Base-by-base conservation (phyloP, 495 filamentous ascomycete species). In the Aspergillus kassunensis region DNA sequence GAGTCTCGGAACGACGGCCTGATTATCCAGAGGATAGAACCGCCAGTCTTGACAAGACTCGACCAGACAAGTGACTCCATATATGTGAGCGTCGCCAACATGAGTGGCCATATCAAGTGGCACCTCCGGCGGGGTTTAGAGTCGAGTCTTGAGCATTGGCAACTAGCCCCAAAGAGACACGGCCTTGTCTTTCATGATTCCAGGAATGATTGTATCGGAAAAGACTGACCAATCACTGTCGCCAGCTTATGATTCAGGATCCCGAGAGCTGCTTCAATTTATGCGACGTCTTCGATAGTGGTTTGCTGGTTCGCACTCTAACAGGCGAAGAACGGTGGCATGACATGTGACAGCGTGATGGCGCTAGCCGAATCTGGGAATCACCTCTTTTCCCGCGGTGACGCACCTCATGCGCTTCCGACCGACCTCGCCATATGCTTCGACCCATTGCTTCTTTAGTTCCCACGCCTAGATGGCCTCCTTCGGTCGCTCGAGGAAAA, bases 151-250 rank as follows among this genome's bases (percentile, higher is more conserved):
- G n/a, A n/a, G n/a, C n/a, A n/a, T n/a, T n/a, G n/a, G n/a, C n/a
- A n/a, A 53, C 27, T 44, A 53, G 21, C 12, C 51, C 35, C 24
- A 33, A 39, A 23, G 34, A 40, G 24, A 40, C 42, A 46, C 30
- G 42, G 42, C 19, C 11, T 18, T 23, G 51, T 46, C 42, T 46
- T 40, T 34, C 25, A 20, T 46, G 13, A 18, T 39, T 10, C 40
- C 23, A 45, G 33, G 42, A 46, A 31, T 45, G 16, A 5, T 46
- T 23, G 51, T 18, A 6, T 45, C 31, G 23, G 51, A 40, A 40
- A 46, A 41, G 29, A 53, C 39, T 4, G 3, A 41, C 34, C 42
- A 53, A 46, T 46, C 6, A 33, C 4, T 16, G 16, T 1, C 10
- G 15, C n/a, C 15, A 13, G 18, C n/a, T 40, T 35, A 40, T 4